These are phyloP conservation scores for Sporisorium iseilematis-ciliati DNA, from an alignment of 1,284 basidiomycete genomes.

Conservation along the genomic window DNA sequence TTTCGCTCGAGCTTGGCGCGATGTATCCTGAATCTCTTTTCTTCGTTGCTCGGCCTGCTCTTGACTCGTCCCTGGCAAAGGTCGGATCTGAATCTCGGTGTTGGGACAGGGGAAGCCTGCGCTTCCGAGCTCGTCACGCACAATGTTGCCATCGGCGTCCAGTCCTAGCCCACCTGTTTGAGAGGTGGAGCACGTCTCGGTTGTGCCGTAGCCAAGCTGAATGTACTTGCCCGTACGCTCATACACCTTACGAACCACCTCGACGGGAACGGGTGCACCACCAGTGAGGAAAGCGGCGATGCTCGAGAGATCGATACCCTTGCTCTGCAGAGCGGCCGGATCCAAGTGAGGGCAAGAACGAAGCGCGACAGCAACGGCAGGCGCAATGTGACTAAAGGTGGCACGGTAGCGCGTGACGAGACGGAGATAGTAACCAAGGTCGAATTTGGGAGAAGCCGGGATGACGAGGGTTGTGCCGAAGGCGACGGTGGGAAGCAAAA, in stretches of 20 bases:
- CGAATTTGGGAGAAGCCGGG: constrained; percentile 63
- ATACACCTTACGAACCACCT: constrained; percentile 69
- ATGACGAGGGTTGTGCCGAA: constrained; percentile 69
- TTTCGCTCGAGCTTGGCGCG: constrained; percentile 27
- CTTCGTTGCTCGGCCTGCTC: constrained; percentile 32
- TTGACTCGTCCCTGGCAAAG: constrained; percentile 26
- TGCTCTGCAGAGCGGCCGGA: constrained; percentile 21
- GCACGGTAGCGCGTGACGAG: constrained; percentile 66
- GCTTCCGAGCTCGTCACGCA: constrained; percentile 53
- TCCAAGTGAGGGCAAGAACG: constrained; percentile 67
- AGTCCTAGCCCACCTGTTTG: constrained; percentile 36
- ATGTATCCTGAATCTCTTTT: constrained; percentile 34
- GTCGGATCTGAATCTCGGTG: constrained; percentile 43
- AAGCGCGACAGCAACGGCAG: constrained; percentile 70
- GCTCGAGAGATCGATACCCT: constrained; percentile 66
- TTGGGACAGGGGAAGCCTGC: constrained; percentile 33
- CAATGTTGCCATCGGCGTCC: constrained; percentile 25
- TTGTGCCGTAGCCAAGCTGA: constrained; percentile 62
- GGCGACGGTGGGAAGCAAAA: constrained; percentile 63
- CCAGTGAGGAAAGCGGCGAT: constrained; percentile 69
- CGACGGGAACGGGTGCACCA: constrained; percentile 69
- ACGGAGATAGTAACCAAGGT: constrained; percentile 68
- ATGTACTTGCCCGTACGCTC: constrained; percentile 68
- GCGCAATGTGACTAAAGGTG: constrained; percentile 71
- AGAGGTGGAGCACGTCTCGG: constrained; percentile 49